Evolutionary conservation across 129 eudicot species (phyloP).

Genomic region (Deinandra increscens): DNA sequence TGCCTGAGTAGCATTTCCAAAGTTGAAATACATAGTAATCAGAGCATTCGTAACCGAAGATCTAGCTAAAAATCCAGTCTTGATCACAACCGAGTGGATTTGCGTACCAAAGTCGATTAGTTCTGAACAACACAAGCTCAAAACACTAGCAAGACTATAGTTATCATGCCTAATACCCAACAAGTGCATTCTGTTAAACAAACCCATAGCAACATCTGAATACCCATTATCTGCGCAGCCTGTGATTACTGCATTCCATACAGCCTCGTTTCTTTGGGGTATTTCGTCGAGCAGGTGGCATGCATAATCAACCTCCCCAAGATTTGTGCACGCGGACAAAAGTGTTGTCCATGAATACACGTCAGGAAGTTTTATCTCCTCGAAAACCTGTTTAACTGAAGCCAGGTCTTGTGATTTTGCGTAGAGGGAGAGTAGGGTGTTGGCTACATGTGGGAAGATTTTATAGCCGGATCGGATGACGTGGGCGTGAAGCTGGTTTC

Average conservation of each 20-base stretch:
- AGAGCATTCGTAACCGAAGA: conserved; percentile 68
- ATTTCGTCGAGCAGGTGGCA: conserved; percentile 59
- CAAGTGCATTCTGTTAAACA: conserved; percentile 60
- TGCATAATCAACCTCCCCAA: conserved; percentile 66
- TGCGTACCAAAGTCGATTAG: conserved; percentile 49
- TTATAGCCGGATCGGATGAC: conserved; percentile 49
- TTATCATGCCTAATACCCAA: conserved; percentile 65
- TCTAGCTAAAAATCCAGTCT: conserved; percentile 60
- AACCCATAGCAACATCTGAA: conserved; percentile 40
- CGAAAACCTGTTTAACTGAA: conserved; percentile 53
- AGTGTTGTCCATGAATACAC: conserved; percentile 82
- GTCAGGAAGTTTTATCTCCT: conserved; percentile 54
- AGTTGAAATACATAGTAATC: conserved; percentile 69
- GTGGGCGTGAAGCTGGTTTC: conserved; percentile 64
- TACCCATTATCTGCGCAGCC: conserved; percentile 68
- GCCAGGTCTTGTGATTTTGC: conserved; percentile 51
- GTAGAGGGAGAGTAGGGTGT: conserved; percentile 64
- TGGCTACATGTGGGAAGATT: conserved; percentile 57
- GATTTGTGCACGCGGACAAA: conserved; percentile 73
- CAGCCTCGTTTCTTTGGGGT: conserved; percentile 54
- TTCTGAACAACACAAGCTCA: conserved; percentile 59
- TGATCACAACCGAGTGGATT: conserved; percentile 63
- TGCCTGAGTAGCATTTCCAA: conserved; percentile 44
- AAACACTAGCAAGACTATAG: conserved; percentile 76
- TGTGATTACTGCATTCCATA: conserved; percentile 86